A percentile compares a stretch with the other conserved stretches of the same genome.
These are phyloP conservation scores for Rhodofomes roseus DNA, from an alignment of 1,284 basidiomycete species.

Conservation along the genomic window DNA sequence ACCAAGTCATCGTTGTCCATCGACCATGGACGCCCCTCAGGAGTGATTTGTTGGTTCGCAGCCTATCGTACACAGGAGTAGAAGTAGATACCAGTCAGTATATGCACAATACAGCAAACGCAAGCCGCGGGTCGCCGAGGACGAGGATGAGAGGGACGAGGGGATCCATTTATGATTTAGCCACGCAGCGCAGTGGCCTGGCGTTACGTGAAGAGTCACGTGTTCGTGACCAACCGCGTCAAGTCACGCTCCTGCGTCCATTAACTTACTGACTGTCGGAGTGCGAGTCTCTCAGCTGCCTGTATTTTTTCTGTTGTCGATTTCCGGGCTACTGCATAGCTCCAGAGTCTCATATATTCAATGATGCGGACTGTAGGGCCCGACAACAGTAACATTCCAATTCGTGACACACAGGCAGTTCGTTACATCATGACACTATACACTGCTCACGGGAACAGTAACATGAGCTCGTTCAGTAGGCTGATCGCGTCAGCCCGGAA, in stretches of 20 bases:
- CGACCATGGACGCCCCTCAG: background rate
- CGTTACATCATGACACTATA: background rate
- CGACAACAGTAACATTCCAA: background rate
- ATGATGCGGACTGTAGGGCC: background rate
- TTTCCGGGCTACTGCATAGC: no score
- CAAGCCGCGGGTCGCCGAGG: no score
- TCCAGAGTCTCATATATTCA: no score
- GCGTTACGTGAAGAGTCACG: background rate
- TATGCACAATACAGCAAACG: no score
- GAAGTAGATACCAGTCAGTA: no score
- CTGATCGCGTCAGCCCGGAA: conserved; percentile 4
- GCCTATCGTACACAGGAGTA: no score
- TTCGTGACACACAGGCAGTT: background rate
- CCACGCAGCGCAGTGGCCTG: no score
- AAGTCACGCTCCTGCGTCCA: background rate
- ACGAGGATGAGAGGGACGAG: no score
- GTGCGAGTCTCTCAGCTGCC: no score
- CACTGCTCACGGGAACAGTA: background rate
- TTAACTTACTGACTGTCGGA: no score
- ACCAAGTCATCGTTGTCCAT: conserved; percentile 4
- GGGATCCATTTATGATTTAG: no score
- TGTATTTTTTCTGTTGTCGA: no score
- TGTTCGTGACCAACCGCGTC: background rate
- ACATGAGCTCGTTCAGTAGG: conserved; percentile 1
- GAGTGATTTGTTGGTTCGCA: background rate